Base-by-base conservation (phyloP, 192 early-diverging fungal genomes). In the Coemansia erecta region DNA sequence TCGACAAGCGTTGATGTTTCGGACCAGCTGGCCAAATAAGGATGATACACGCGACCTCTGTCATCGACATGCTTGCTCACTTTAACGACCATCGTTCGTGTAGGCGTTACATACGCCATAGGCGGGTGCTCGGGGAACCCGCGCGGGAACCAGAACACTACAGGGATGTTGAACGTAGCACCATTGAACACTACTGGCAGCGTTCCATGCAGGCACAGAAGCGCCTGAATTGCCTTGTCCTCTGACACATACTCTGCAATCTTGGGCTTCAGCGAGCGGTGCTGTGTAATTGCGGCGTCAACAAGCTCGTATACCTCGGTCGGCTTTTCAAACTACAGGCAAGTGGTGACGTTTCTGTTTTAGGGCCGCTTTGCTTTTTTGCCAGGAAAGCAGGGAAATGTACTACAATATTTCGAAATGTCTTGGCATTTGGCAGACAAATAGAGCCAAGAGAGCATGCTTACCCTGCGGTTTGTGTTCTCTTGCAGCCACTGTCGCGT, bases 121-220 rank as follows among this genome's bases (percentile, higher is more conserved):
- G 95, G 94, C 24, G 93, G 83, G 51, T 84, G 70, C 43, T 77
- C 67, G 8, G 95, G 95, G 64, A 94, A 98, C 35, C 75, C 79
- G 24, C 83, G 83, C 42, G 94, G 94, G 13, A 95, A 72, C 92
- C 92, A 96, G 33, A 94, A 81, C 11, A 86, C 88, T 4, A 98
- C 83, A 1, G 94, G 95, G 47, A 98, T 95, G 69, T 98, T 95
- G 77, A 95, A 96, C 31, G 86, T 82, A 2, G 70, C 77, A 2
- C 85, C 86, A 44, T 86, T 85, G 64, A 90, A 98, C 14, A 84
- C 83, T 33, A 98, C 92, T 3, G 93, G 93, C 8, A 96, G 63
- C 0, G 94, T 95, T 22, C 95, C 95, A 55, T 90, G 84, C 21
- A 97, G 78, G 64, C 88, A 93, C 21, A 97, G 81, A 0, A 94